Base-by-base conservation (phyloP, 148 eudicot species). In the Heliamphora exappendiculata region DNA sequence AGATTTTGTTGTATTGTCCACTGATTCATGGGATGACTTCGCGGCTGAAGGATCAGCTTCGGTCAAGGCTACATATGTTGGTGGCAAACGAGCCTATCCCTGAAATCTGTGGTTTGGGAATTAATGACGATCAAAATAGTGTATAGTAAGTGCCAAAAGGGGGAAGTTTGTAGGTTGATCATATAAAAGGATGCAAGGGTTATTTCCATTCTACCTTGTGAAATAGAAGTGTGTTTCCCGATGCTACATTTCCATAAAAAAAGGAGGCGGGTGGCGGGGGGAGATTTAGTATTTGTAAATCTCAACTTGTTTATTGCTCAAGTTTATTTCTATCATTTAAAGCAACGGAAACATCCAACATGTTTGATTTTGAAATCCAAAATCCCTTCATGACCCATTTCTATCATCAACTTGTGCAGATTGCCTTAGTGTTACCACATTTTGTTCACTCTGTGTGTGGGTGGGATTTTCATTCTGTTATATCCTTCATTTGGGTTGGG, bases 1-100 rank as follows among this genome's bases (percentile, higher is more conserved):
- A 45, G 99, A 96, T 83, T 96, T 96, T 78, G 99, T 93, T 14
- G 83, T 96, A 50, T 77, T 96, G 39, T 86, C 91, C 16, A 72
- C 82, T 44, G 74, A 86, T 83, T 91, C 97, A 33, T 96, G 94
- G 97, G 90, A 93, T 22, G 73, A 76, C 19, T 86, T 95, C 42
- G 77, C 51, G 31, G 78, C 65, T 36, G 91, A 87, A 75, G 94
- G 82, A 59, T 84, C 84, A 67, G 87, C 89, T 26, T 81, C 87
- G 10, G 75, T 96, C 13, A 86, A 87, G 78, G 93, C 98, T 37
- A 93, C 99, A 29, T 96, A 88, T 84, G 90, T 96, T 53, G 89
- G 94, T 47, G 99, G 99, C 29, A 33, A 82, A 49, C 75, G 51
- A 80, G 93, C 89, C 24, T 89, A 88, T 82, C 84, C 86, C n/a